phyloP scores from a whole-genome alignment of 441 rosid species.

The Breynia disticha region DNA sequence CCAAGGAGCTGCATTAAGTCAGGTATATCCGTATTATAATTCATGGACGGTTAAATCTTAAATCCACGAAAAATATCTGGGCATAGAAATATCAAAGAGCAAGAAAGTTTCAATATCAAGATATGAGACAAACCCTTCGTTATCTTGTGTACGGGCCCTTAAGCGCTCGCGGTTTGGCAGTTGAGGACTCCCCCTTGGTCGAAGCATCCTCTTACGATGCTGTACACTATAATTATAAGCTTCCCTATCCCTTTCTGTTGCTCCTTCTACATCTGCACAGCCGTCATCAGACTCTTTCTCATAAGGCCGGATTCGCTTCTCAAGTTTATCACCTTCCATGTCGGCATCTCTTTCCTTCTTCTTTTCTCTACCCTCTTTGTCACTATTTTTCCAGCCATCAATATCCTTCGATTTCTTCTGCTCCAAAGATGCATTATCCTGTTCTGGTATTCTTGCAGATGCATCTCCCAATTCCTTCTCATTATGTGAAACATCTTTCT shows the following conservation, averaged over 20 bases:
- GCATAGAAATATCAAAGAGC: background rate
- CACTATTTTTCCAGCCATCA: slow-evolving; percentile 59
- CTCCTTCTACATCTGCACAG: slow-evolving; percentile 68
- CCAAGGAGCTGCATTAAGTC: too few species aligned
- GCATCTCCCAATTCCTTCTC: slow-evolving; percentile 71
- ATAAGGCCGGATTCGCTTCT: slow-evolving; percentile 54
- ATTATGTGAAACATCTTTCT: slow-evolving; percentile 47
- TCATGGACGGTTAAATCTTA: too few species aligned
- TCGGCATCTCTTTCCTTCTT: slow-evolving; percentile 79
- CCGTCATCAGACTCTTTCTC: slow-evolving; percentile 92
- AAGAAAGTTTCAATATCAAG: slow-evolving; percentile 11
- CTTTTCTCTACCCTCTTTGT: slow-evolving; percentile 70
- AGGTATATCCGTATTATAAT: too few species aligned
- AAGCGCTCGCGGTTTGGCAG: slow-evolving; percentile 56
- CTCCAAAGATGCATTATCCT: slow-evolving; percentile 42
- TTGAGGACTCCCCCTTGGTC: slow-evolving; percentile 92
- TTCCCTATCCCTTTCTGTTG: slow-evolving; percentile 66
- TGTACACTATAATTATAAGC: slow-evolving; percentile 70
- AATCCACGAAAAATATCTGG: background rate
- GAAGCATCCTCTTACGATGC: slow-evolving; percentile 89
- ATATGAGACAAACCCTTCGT: slow-evolving; percentile 65
- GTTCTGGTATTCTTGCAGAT: slow-evolving; percentile 50
- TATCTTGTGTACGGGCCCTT: slow-evolving; percentile 62
- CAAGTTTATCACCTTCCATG: slow-evolving; percentile 69
- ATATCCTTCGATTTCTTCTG: slow-evolving; percentile 64